phyloP scores from a whole-genome alignment of 305 asterid genomes.

The Solanum hybrid region DNA sequence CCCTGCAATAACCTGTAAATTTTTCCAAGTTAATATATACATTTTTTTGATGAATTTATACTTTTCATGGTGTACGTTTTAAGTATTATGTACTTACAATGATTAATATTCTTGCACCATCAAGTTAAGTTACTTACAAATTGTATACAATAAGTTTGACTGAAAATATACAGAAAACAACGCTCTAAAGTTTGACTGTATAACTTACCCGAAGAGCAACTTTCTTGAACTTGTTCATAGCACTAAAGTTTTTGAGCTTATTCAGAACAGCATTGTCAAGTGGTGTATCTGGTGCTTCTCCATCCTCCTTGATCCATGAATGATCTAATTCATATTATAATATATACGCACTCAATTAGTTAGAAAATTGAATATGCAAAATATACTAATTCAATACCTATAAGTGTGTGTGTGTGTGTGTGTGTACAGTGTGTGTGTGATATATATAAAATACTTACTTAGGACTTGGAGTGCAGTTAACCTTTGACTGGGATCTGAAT shows the following conservation, averaged over 20 bases:
- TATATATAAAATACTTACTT: constrained; percentile 32
- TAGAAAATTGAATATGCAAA: constrained; percentile 18
- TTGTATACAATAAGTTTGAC: not conserved
- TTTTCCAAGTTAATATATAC: constrained; percentile 5
- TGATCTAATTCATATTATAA: constrained; percentile 38
- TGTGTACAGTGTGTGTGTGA: not conserved
- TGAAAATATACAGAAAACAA: not conserved
- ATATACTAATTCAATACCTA: not conserved
- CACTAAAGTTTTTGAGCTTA: constrained; percentile 82
- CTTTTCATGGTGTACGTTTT: not conserved
- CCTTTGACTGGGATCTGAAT: constrained; percentile 71
- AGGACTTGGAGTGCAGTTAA: constrained; percentile 69
- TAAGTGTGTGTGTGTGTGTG: not conserved
- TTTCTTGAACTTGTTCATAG: constrained; percentile 93
- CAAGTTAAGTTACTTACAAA: not conserved
- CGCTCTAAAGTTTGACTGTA: not conserved
- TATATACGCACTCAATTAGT: constrained; percentile 31
- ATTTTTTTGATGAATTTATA: not conserved
- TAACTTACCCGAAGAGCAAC: constrained; percentile 71
- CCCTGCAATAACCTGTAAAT: constrained; percentile 69
- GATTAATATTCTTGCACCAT: not conserved
- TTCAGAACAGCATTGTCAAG: constrained; percentile 77
- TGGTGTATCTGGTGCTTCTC: constrained; percentile 91
- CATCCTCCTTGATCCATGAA: constrained; percentile 96
- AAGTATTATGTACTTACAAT: not conserved